Evolutionary conservation across 305 asterid species (phyloP).

Genomic region (Stenogyne calaminthoides): DNA sequence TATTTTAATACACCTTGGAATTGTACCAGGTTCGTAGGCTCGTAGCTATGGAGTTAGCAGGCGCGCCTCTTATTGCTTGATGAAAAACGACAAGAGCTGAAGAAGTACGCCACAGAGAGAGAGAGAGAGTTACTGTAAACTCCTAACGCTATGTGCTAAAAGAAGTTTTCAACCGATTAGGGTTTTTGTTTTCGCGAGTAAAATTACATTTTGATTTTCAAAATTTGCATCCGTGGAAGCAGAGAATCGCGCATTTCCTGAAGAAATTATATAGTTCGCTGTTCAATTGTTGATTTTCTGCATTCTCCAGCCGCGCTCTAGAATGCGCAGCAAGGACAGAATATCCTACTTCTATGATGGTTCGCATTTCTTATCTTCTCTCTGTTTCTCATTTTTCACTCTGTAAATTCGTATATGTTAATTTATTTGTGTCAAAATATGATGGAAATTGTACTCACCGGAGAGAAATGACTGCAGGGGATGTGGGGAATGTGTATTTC

Average conservation of each 20-base stretch:
- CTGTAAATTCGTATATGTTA: neutral
- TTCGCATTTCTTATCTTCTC: constrained; percentile 26
- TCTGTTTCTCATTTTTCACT: constrained; percentile 1
- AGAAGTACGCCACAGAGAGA: neutral
- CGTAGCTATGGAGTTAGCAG: neutral
- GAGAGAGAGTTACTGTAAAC: neutral
- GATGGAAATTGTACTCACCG: constrained; percentile 32
- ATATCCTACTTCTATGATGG: constrained; percentile 96
- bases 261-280: neutral
- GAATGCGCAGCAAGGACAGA: constrained; percentile 86
- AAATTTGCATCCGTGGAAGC: constrained; percentile 15
- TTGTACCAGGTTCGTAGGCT: neutral
- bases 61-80: neutral
- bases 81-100: neutral
- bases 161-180: neutral
- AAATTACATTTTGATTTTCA: neutral
- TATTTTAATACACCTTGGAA: neutral
- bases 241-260: neutral
- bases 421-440: constrained; percentile 12
- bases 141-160: neutral
- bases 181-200: neutral
- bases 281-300: constrained; percentile 16
- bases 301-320: constrained; percentile 14
- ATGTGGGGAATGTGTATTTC: constrained; percentile 92
- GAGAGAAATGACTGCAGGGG: constrained; percentile 62